These are phyloP conservation scores for Hypoxylon fragiforme DNA, from an alignment of 495 filamentous ascomycete genomes.

Conservation along the genomic window DNA sequence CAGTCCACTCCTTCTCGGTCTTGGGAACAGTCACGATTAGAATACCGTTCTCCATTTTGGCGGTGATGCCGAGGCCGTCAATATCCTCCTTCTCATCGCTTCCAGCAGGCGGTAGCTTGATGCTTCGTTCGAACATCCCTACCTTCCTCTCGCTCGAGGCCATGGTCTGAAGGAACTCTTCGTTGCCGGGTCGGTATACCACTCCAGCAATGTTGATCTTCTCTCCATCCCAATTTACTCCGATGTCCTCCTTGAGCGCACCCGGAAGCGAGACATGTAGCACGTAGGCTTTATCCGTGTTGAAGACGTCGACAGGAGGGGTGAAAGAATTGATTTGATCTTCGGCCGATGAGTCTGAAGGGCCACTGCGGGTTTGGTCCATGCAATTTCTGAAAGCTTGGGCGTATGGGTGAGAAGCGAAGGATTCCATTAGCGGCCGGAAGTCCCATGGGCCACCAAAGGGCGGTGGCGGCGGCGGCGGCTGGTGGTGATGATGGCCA, in stretches of 20 bases:
- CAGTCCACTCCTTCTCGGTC: constrained; percentile 61
- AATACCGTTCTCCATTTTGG: constrained; percentile 64
- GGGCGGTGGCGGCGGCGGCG: constrained; percentile 10
- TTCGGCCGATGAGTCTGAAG: constrained; percentile 31
- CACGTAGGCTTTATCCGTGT: constrained; percentile 62
- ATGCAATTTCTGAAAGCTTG: constrained; percentile 45
- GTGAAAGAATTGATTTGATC: constrained; percentile 55
- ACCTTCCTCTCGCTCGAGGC: constrained; percentile 65
- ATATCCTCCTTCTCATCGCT: constrained; percentile 61
- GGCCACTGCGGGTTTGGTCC: constrained; percentile 33
- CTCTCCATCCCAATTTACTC: constrained; percentile 72
- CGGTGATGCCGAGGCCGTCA: constrained; percentile 65
- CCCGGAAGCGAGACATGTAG: constrained; percentile 76
- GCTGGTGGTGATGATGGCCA: background rate
- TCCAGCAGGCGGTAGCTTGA: constrained; percentile 56
- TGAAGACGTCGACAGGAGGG: constrained; percentile 73
- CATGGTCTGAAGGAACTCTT: constrained; percentile 69
- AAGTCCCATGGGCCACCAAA: constrained; percentile 44
- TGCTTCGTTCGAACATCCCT: constrained; percentile 72
- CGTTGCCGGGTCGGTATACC: constrained; percentile 69
- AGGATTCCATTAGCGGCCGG: constrained; percentile 42
- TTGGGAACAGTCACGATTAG: constrained; percentile 71
- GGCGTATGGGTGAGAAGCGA: constrained; percentile 47
- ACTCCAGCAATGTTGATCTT: constrained; percentile 71
- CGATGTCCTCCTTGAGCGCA: constrained; percentile 75